These are phyloP conservation scores for Chytriomyces sp. DNA, from an alignment of 192 early-diverging fungal species.

Conservation along the genomic window DNA sequence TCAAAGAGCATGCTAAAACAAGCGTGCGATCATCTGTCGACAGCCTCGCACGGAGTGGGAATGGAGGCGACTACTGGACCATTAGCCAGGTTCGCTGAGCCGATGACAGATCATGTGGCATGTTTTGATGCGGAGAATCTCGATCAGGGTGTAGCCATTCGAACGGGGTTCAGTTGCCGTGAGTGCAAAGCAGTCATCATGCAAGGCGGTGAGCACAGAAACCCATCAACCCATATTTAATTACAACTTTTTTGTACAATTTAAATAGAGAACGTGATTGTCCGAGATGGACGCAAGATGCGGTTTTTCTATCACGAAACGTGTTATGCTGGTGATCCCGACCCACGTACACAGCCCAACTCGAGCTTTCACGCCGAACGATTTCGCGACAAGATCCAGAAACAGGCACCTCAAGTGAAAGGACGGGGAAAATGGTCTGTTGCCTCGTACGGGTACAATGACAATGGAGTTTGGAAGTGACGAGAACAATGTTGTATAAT, in stretches of 20 bases:
- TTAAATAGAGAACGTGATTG: constrained; percentile 15
- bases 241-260: neutral
- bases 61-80: constrained; percentile 3
- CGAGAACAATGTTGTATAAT: no score
- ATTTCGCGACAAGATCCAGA: constrained; percentile 18
- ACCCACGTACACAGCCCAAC: constrained; percentile 42
- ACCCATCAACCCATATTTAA: neutral
- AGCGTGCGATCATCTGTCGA: no score
- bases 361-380: constrained; percentile 32
- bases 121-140: neutral
- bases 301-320: constrained; percentile 47
- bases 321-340: constrained; percentile 43
- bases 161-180: constrained; percentile 41
- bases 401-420: constrained; percentile 40
- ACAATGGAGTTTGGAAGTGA: constrained; percentile 13
- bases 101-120: neutral
- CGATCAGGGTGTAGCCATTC: constrained; percentile 5
- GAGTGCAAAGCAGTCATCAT: constrained; percentile 43
- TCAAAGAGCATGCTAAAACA: neutral
- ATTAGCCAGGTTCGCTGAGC: neutral
- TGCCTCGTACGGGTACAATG: constrained; percentile 41
- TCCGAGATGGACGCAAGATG: constrained; percentile 54
- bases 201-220: constrained; percentile 18
- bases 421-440: constrained; percentile 52
- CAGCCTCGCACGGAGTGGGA: no score